Evolutionary conservation across 495 filamentous ascomycete species (phyloP).

Genomic region (Penicillium arizonense): DNA sequence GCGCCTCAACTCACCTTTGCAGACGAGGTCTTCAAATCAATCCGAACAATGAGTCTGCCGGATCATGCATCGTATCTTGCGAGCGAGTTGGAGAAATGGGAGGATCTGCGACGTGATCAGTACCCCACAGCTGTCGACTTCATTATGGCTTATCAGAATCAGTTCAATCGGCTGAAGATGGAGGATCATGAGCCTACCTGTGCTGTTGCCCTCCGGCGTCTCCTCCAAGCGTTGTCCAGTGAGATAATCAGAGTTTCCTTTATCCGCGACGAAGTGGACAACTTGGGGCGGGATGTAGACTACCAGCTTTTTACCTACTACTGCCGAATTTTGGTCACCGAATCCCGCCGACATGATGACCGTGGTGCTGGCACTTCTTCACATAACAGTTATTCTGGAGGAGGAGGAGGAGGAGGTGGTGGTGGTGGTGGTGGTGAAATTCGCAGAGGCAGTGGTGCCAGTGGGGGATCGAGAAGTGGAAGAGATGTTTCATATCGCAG

Average conservation of each 20-base stretch:
- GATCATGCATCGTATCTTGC: neutral
- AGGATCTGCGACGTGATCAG: neutral
- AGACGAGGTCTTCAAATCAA: neutral
- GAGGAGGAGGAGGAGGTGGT: neutral
- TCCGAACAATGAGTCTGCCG: neutral
- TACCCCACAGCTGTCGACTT: neutral
- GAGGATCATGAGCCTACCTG: neutral
- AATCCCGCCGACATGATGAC: neutral
- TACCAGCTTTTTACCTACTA: conserved; percentile 2
- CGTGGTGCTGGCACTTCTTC: neutral
- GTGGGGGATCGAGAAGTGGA: neutral
- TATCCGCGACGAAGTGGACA: neutral
- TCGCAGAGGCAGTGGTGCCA: neutral
- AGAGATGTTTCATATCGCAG: neutral
- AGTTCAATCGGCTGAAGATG: conserved; percentile 1
- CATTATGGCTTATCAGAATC: conserved; percentile 3
- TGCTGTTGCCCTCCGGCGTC: neutral
- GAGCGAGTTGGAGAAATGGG: neutral
- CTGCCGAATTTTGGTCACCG: neutral
- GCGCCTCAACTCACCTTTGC: neutral
- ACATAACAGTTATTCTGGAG: neutral
- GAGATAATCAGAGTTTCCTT: neutral
- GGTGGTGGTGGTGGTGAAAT: neutral
- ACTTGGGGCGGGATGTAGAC: neutral
- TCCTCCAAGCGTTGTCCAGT: neutral